Conservation (phyloP, 1,284 basidiomycete genomes). For the Ustilago hordei region DNA sequence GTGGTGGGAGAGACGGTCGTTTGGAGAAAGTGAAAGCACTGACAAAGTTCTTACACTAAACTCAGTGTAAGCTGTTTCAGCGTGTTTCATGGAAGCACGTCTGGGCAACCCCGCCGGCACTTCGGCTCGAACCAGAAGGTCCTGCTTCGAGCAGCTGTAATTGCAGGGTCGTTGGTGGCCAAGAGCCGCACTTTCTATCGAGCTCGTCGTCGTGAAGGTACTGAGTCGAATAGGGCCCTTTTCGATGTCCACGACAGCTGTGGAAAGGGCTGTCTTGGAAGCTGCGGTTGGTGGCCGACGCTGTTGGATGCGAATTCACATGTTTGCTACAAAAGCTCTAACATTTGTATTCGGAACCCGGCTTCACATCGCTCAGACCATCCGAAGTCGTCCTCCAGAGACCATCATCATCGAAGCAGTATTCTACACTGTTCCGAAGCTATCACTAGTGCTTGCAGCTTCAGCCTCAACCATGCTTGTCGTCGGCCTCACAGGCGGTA, state of each 20-base stretch:
- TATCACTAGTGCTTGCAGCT: neutral
- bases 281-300: neutral
- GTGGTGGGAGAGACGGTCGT: too few relatives aligned
- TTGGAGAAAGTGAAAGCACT: too few relatives aligned
- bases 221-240: neutral
- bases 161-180: too few relatives aligned
- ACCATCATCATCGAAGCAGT: neutral
- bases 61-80: too few relatives aligned
- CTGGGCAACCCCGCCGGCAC: neutral
- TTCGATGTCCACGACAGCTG: neutral
- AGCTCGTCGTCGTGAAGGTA: neutral
- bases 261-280: neutral
- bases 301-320: neutral
- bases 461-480: slow-evolving; percentile 71
- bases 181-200: too few relatives aligned
- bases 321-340: neutral
- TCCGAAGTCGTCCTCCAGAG: neutral
- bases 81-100: neutral
- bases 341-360: neutral
- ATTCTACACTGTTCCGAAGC: neutral
- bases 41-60: too few relatives aligned
- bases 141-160: too few relatives aligned
- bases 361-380: slow-evolving; percentile 16
- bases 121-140: neutral
- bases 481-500: slow-evolving; percentile 94